Evolutionary conservation across 2,329 filamentous ascomycete genomes (phyloP).

Genomic region (Elsinoe necatrix): DNA sequence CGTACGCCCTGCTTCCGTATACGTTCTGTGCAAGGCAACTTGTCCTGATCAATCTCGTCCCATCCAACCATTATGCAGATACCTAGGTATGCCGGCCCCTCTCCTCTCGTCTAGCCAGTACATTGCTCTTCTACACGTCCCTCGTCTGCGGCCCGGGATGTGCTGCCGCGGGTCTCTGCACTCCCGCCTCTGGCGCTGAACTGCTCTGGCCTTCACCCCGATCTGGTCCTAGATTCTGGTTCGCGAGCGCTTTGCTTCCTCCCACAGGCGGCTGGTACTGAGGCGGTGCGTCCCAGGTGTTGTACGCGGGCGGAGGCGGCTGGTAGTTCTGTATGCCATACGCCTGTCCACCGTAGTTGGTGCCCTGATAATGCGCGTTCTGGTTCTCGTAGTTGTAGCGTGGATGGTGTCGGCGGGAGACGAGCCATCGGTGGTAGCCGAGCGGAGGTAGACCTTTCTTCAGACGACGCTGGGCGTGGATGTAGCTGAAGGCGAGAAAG

Average conservation of each 20-base stretch:
- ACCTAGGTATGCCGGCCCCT: not conserved
- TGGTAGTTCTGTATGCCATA: conserved; percentile 26
- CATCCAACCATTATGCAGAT: conserved; percentile 1
- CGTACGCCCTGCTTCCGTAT: not conserved
- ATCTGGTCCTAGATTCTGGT: conserved; percentile 24
- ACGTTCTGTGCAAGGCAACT: not conserved
- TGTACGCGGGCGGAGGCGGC: conserved; percentile 30
- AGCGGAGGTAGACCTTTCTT: conserved; percentile 57
- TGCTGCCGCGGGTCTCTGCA: conserved; percentile 6
- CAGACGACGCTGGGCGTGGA: conserved; percentile 60
- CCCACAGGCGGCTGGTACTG: conserved; percentile 30
- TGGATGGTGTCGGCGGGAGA: conserved; percentile 20
- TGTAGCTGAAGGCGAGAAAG: conserved; percentile 60
- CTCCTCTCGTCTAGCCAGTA: not conserved
- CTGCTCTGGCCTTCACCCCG: conserved; percentile 1
- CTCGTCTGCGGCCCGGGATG: conserved; percentile 5
- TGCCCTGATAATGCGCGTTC: conserved; percentile 20
- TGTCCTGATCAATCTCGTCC: not conserved
- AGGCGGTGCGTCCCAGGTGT: conserved; percentile 26
- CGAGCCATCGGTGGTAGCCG: conserved; percentile 54
- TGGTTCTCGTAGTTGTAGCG: conserved; percentile 20
- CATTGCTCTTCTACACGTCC: not conserved
- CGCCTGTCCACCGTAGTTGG: conserved; percentile 7
- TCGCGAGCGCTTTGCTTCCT: conserved; percentile 28
- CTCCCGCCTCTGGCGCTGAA: not conserved